Base-by-base conservation (phyloP, 139 green algal species). In the Zygnema cylindricum region DNA sequence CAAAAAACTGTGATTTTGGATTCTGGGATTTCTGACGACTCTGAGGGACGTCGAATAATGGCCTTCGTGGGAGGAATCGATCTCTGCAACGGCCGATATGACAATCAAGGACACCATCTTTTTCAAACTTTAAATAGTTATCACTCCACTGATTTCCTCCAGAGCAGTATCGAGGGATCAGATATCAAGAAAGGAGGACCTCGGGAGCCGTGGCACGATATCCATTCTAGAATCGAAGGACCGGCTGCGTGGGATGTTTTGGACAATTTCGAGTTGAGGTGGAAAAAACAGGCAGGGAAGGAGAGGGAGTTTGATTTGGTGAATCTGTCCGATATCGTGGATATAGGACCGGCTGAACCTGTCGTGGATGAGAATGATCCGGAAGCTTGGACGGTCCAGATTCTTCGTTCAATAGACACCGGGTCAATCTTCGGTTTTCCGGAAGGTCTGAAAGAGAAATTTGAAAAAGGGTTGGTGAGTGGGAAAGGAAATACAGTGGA, bases 191-290 rank as follows among this genome's bases (percentile, higher is more conserved):
- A 30, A 41, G 83, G 92, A 36, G 90, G 89, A 1, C 88, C 89
- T 0, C 88, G 93, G 21, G 77, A 95, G 77, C 93, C 94, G 2
- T 95, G 94, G 94, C 93, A 95, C 35, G 94, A 95, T 90, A 95
- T 95, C 82, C 94, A 95, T 81, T 87, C 87, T 63, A 77, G 81
- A 21, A 38, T 95, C 54, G 85, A 93, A 85, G 94, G 94, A 0
- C 93, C 93, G 1, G 81, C 83, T 0, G 94, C 92, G 2, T 89
- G 79, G 75, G 94, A 95, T 43, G 79, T 95, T 35, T 76, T 93
- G 42, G 35, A 77, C 76, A 95, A 95, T 82, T 95, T 94, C 57
- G 81, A 91, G 25, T 81, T 92, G 83, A 55, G 86, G 38, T 92
- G 87, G 87, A 11, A 16, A n/a, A 90, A 87, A 40, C 73, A 88